These are phyloP conservation scores for Ramularia collo-cygni DNA, from an alignment of 2,329 filamentous ascomycete genomes.

Conservation along the genomic window DNA sequence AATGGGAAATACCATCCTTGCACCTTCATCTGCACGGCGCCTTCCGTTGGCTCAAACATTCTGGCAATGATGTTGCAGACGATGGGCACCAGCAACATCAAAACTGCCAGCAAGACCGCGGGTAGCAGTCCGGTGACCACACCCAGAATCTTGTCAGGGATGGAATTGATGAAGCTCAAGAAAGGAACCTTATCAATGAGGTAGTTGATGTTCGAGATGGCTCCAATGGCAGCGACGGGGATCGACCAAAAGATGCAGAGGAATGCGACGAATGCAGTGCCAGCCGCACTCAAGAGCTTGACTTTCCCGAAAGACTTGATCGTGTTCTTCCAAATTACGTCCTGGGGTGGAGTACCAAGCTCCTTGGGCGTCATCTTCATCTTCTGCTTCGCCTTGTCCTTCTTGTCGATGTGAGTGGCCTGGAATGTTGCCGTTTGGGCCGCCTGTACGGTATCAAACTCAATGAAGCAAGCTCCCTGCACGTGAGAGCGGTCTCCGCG, in stretches of 20 bases:
- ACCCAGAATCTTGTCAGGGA: conserved; percentile 37
- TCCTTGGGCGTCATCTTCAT: conserved; percentile 33
- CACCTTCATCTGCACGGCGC: conserved; percentile 34
- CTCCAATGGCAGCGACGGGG: conserved; percentile 39
- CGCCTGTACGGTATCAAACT: conserved; percentile 73
- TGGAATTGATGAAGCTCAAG: conserved; percentile 37
- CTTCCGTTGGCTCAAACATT: conserved; percentile 29
- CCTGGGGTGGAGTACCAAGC: conserved; percentile 34
- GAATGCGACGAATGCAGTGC: conserved; percentile 34
- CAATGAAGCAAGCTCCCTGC: conserved; percentile 74
- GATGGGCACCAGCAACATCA: conserved; percentile 41
- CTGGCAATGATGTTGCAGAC: conserved; percentile 28
- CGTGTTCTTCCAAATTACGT: conserved; percentile 41
- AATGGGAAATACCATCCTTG: conserved; percentile 34
- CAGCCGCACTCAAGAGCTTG: conserved; percentile 26
- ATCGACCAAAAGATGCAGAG: conserved; percentile 43
- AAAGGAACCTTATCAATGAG: conserved; percentile 33
- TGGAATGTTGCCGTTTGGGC: conserved; percentile 74
- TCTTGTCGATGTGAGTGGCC: conserved; percentile 6
- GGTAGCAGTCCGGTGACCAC: conserved; percentile 43
- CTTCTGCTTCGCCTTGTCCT: conserved; percentile 16
- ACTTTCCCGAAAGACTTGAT: conserved; percentile 31
- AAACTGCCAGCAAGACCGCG: conserved; percentile 33
- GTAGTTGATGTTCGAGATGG: conserved; percentile 39
- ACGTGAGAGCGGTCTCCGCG: conserved; percentile 58